phyloP scores from a whole-genome alignment of 306 rosid species.

The Arachis hypogaea region DNA sequence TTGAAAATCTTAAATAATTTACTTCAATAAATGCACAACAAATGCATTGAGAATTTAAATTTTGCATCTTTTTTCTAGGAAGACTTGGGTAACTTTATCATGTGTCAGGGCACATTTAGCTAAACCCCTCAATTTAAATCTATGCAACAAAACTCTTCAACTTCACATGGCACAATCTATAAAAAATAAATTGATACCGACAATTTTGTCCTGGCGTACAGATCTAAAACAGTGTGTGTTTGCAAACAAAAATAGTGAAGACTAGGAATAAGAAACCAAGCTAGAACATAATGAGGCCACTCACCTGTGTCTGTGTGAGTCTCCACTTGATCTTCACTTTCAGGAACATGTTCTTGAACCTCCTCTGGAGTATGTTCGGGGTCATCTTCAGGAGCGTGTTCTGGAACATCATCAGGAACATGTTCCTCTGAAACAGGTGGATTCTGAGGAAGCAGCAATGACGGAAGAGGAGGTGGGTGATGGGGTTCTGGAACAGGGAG shows the following conservation, averaged over 20 bases:
- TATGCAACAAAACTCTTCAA: neutral
- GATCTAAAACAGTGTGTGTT: conserved; percentile 32
- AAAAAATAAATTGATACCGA: neutral
- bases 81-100: too few relatives aligned
- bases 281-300: neutral
- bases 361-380: neutral
- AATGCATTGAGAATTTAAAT: too few relatives aligned
- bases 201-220: neutral
- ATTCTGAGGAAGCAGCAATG: too few relatives aligned
- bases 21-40: too few relatives aligned
- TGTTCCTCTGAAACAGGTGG: too few relatives aligned
- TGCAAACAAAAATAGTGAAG: neutral
- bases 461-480: neutral
- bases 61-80: too few relatives aligned
- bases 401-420: neutral
- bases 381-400: conserved; percentile 7
- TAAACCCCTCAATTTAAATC: neutral
- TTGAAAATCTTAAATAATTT: too few relatives aligned
- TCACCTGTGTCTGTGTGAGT: conserved; percentile 47
- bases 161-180: neutral
- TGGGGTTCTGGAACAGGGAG: conserved; percentile 19
- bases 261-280: neutral
- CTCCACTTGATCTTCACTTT: conserved; percentile 37
- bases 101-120: too few relatives aligned
- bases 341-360: neutral